A percentile compares a stretch with the other conserved stretches of the same genome.
phyloP scores from a whole-genome alignment of 2,329 filamentous ascomycete species.

The Oidium heveae region DNA sequence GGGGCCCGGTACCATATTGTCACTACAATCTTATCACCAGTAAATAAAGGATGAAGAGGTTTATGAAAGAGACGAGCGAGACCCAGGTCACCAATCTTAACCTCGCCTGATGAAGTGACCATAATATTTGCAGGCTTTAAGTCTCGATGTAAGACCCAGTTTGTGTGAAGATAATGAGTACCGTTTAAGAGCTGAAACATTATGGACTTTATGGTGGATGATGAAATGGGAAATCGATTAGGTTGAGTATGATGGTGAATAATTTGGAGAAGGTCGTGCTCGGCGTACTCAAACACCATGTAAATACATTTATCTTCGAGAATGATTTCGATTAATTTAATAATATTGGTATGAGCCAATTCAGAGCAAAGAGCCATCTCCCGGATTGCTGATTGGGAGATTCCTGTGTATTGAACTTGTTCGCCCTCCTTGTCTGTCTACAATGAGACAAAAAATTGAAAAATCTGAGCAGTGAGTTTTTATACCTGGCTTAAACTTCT shows the following conservation, averaged over 20 bases:
- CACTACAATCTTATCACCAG: constrained; percentile 91
- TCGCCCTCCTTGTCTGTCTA: constrained; percentile 73
- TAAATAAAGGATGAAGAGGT: constrained; percentile 72
- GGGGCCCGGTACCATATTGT: constrained; percentile 98
- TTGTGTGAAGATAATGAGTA: constrained; percentile 78
- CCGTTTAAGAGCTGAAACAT: constrained; percentile 91
- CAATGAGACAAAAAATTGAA: constrained; percentile 1
- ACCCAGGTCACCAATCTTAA: constrained; percentile 87
- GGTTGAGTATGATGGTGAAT: constrained; percentile 90
- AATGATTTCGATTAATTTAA: constrained; percentile 82
- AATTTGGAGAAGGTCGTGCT: constrained; percentile 91
- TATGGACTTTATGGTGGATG: constrained; percentile 73
- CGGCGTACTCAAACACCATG: constrained; percentile 97
- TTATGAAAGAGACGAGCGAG: constrained; percentile 85
- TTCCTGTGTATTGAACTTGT: constrained; percentile 79
- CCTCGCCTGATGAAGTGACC: constrained; percentile 71
- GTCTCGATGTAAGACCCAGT: constrained; percentile 93
- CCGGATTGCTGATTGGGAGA: constrained; percentile 87
- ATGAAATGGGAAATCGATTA: constrained; percentile 66
- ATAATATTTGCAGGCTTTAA: constrained; percentile 97
- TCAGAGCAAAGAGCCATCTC: constrained; percentile 97
- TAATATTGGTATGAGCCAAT: constrained; percentile 67
- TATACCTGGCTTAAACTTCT: constrained; percentile 39
- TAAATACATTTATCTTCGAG: constrained; percentile 97
- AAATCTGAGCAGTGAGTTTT: neutral